Percentiles rank a stretch among this genome's conserved stretches.
These are phyloP conservation scores for Nasturtium officinale DNA, from an alignment of 345 rosid genomes.

Conservation along the genomic window DNA sequence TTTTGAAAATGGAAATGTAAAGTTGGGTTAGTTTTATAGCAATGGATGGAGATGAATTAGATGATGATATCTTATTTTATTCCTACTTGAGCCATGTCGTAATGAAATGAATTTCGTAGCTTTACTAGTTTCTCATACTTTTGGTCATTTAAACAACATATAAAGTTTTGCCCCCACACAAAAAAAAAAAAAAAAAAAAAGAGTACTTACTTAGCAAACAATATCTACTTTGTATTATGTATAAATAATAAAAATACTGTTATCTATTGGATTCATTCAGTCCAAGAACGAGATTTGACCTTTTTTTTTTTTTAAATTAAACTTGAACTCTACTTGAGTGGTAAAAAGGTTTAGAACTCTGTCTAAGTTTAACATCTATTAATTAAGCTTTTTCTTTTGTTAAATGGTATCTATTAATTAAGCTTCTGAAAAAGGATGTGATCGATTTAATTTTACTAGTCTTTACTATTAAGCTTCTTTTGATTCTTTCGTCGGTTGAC, in stretches of 20 bases:
- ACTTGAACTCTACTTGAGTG: too few relatives aligned
- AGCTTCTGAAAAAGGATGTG: background rate
- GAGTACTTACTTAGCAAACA: too few relatives aligned
- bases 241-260: background rate
- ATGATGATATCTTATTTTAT: background rate
- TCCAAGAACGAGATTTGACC: too few relatives aligned
- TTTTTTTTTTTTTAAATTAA: too few relatives aligned
- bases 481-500: background rate
- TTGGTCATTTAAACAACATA: background rate
- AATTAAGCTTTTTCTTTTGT: background rate
- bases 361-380: background rate
- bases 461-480: background rate
- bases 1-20: conserved; percentile 21
- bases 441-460: background rate
- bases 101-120: conserved; percentile 1
- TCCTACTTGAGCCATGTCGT: conserved; percentile 11
- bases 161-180: background rate
- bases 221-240: too few relatives aligned
- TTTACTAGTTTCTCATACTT: background rate
- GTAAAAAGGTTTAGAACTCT: background rate
- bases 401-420: background rate
- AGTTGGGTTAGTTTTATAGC: conserved; percentile 30
- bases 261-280: too few relatives aligned
- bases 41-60: conserved; percentile 13
- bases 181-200: too few relatives aligned